These are phyloP conservation scores for Calonectria hongkongensis DNA, from an alignment of 2,329 filamentous ascomycete species.

Conservation along the genomic window DNA sequence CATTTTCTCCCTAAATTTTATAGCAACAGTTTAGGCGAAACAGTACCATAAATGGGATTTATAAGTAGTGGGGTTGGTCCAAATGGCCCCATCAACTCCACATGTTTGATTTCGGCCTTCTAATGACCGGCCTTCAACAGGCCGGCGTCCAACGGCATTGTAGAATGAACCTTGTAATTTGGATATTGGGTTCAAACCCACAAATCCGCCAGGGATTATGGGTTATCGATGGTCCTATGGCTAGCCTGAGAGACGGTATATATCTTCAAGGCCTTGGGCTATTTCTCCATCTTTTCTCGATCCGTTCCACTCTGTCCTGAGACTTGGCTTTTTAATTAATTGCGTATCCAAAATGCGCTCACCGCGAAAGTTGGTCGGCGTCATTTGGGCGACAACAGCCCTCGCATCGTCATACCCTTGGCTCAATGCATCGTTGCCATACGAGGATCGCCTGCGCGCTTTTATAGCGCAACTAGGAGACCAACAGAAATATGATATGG, in stretches of 20 bases:
- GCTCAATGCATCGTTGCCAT: slow-evolving; percentile 12
- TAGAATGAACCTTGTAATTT: neutral
- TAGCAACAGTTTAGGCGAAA: neutral
- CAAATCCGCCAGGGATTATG: slow-evolving; percentile 5
- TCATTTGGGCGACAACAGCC: slow-evolving; percentile 3
- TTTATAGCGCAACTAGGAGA: slow-evolving; percentile 20
- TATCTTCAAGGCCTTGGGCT: neutral
- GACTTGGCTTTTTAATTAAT: neutral
- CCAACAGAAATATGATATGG: slow-evolving; percentile 17
- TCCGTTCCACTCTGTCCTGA: neutral
- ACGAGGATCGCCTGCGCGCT: slow-evolving; percentile 6
- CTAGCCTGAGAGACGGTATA: neutral
- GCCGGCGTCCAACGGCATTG: slow-evolving; percentile 7
- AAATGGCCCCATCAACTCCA: neutral
- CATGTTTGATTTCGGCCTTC: slow-evolving; percentile 1
- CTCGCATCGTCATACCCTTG: slow-evolving; percentile 12
- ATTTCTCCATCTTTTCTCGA: neutral
- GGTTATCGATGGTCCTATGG: no score
- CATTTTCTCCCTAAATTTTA: neutral
- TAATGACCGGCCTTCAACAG: slow-evolving; percentile 8
- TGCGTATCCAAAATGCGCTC: neutral
- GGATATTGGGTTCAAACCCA: slow-evolving; percentile 16
- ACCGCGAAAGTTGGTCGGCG: neutral
- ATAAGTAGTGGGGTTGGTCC: neutral
- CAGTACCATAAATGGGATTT: neutral